Evolutionary conservation across 1,284 basidiomycete species (phyloP).

Genomic region (Irpex lacteus): DNA sequence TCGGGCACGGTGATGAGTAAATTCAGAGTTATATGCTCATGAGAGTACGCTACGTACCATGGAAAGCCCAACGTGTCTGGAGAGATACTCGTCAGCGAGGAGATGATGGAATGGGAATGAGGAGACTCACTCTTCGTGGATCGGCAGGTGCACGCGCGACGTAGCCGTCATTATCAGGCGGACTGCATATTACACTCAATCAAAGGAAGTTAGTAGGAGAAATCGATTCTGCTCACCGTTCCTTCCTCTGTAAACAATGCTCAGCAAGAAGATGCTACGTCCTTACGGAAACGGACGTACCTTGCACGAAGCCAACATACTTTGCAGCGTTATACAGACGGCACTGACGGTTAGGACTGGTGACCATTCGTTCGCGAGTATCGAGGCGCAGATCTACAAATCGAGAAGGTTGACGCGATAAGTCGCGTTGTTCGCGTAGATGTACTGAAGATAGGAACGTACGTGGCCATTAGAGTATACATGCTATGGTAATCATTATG

Average conservation of each 20-base stretch:
- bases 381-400: slow-evolving; percentile 76
- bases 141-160: slow-evolving; percentile 77
- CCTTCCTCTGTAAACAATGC: neutral
- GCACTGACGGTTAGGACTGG: slow-evolving; percentile 77
- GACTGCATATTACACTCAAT: slow-evolving; percentile 30
- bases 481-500: slow-evolving; percentile 45
- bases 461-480: slow-evolving; percentile 87
- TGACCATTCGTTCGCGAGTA: slow-evolving; percentile 84
- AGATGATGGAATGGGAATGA: slow-evolving; percentile 1
- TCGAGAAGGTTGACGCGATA: slow-evolving; percentile 13
- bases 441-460: slow-evolving; percentile 25
- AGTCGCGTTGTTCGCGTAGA: neutral
- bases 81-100: slow-evolving; percentile 8
- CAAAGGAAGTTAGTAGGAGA: neutral
- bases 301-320: slow-evolving; percentile 87
- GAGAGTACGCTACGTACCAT: no score
- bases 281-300: slow-evolving; percentile 32
- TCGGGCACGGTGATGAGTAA: no score
- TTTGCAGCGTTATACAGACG: slow-evolving; percentile 80
- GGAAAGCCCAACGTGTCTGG: slow-evolving; percentile 74
- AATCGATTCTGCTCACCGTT: neutral
- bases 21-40: neutral
- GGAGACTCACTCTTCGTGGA: slow-evolving; percentile 72
- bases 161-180: slow-evolving; percentile 78
- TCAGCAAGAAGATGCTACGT: slow-evolving; percentile 12